Percentiles rank a stretch among this genome's conserved stretches.
Conservation (phyloP, 805 yeast species). For the Saccharomyces kudriavzevii region DNA sequence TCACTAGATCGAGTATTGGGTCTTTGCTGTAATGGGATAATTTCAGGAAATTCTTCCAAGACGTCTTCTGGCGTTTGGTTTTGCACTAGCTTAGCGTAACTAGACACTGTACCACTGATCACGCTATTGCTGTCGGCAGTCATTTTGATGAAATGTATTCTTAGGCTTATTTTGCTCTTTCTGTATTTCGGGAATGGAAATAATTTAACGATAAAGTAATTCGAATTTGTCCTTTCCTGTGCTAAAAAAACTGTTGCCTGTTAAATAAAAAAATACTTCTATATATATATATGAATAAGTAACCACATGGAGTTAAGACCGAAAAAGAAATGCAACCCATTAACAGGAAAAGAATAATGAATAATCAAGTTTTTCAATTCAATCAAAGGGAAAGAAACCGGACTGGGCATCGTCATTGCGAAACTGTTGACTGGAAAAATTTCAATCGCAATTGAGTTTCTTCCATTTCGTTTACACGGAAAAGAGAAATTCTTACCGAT, state of each 20-base stretch:
- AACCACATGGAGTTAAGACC: neutral
- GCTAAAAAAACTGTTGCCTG: neutral
- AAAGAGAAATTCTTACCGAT: neutral
- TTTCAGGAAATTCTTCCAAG: constrained; percentile 53
- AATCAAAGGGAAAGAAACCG: neutral
- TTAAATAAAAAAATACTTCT: neutral
- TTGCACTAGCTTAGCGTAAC: constrained; percentile 48
- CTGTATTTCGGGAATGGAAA: neutral
- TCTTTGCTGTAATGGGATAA: constrained; percentile 52
- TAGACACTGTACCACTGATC: constrained; percentile 9
- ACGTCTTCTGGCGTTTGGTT: constrained; percentile 43
- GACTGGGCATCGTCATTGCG: neutral
- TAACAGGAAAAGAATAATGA: neutral
- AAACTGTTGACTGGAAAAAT: neutral
- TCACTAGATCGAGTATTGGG: constrained; percentile 46
- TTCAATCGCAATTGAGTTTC: neutral
- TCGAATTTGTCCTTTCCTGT: neutral
- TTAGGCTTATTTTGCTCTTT: neutral
- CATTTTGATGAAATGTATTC: neutral
- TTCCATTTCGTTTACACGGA: neutral
- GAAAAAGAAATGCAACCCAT: neutral
- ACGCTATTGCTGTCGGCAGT: neutral
- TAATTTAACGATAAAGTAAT: neutral
- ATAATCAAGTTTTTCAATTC: neutral
- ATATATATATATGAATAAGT: neutral